Evolutionary conservation across 2,329 filamentous ascomycete genomes (phyloP).

Genomic region (Ceratocystis harringtonii): DNA sequence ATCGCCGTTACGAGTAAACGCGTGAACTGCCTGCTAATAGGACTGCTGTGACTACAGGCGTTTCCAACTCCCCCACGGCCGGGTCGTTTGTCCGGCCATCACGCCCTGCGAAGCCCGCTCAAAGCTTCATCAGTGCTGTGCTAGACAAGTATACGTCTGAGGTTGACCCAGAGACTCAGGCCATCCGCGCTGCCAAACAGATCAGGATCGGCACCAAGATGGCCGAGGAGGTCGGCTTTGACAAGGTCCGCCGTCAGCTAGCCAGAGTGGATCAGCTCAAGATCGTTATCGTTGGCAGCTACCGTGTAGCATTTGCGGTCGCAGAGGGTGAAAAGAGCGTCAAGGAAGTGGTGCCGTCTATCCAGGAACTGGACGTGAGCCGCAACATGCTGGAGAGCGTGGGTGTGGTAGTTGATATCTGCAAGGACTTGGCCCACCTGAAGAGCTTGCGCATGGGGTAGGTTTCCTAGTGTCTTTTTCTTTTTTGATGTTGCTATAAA

Average conservation of each 20-base stretch:
- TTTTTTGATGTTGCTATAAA: no score
- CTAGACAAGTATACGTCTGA: constrained; percentile 69
- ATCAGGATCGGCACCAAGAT: constrained; percentile 66
- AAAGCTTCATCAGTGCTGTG: constrained; percentile 65
- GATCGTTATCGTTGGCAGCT: constrained; percentile 67
- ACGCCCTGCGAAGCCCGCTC: constrained; percentile 50
- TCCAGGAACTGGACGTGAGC: constrained; percentile 70
- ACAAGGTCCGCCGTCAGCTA: constrained; percentile 72
- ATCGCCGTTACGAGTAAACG: not conserved
- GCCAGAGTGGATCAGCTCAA: constrained; percentile 63
- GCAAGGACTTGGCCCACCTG: constrained; percentile 50
- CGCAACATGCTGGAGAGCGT: constrained; percentile 64
- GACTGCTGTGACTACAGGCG: constrained; percentile 29
- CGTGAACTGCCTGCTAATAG: not conserved
- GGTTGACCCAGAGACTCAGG: constrained; percentile 19
- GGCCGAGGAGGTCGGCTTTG: constrained; percentile 87
- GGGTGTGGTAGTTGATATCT: constrained; percentile 54
- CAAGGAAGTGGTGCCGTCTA: constrained; percentile 42
- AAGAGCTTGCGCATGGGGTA: constrained; percentile 33
- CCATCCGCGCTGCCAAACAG: constrained; percentile 25
- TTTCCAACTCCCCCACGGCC: constrained; percentile 49
- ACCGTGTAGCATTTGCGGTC: constrained; percentile 39
- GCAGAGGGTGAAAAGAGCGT: constrained; percentile 28
- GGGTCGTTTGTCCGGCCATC: constrained; percentile 79
- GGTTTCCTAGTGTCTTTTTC: not conserved